Evolutionary conservation across 805 yeast genomes (phyloP).

Genomic region (Candida tammaniensis): DNA sequence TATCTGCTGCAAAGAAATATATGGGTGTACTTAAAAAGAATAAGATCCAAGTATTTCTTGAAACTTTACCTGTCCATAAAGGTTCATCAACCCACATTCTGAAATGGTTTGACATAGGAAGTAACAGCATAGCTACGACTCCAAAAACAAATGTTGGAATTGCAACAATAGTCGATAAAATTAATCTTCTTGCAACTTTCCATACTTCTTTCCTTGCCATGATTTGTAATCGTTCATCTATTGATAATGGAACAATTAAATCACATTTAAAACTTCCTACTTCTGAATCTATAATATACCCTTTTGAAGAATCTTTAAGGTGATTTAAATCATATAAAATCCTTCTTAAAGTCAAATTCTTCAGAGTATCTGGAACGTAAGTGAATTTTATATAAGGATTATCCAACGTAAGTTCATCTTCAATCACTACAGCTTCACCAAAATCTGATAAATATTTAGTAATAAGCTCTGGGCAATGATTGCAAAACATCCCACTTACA

Average conservation of each 20-base stretch:
- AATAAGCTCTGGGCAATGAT: conserved; percentile 61
- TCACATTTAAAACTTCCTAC: conserved; percentile 45
- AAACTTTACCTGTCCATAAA: conserved; percentile 58
- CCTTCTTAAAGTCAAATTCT: conserved; percentile 51
- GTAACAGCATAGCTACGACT: conserved; percentile 63
- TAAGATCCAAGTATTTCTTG: conserved; percentile 64
- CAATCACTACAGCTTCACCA: conserved; percentile 57
- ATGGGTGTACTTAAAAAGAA: conserved; percentile 68
- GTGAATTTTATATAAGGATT: conserved; percentile 62
- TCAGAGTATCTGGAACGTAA: conserved; percentile 52
- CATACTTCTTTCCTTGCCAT: conserved; percentile 49
- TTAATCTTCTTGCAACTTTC: conserved; percentile 44
- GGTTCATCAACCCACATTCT: conserved; percentile 59
- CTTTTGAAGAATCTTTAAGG: conserved; percentile 30
- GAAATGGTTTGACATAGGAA: conserved; percentile 40
- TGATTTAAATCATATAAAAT: conserved; percentile 50
- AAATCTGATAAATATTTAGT: conserved; percentile 46
- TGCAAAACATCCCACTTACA: conserved; percentile 68
- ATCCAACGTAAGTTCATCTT: conserved; percentile 52
- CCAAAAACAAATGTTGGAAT: conserved; percentile 71
- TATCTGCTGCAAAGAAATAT: conserved; percentile 70
- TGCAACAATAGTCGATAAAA: conserved; percentile 51
- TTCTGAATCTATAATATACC: conserved; percentile 17
- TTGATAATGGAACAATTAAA: conserved; percentile 51
- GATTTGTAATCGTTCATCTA: conserved; percentile 61